A percentile compares a stretch with the other conserved stretches of the same genome.
phyloP scores from a whole-genome alignment of 257 asterid species.

The Solanum pennellii region DNA sequence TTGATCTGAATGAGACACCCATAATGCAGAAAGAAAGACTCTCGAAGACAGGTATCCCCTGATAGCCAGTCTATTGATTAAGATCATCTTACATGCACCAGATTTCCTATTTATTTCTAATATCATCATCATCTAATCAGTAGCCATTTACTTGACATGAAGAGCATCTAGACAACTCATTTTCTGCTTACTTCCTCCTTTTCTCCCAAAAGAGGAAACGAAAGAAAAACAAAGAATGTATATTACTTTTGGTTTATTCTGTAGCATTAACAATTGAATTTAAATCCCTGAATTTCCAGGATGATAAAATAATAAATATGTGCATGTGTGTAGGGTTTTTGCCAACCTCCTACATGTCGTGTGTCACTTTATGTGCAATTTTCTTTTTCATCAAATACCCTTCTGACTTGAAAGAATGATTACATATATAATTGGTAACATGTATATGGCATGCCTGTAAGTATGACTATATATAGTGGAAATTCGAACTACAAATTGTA shows the following conservation, averaged over 20 bases:
- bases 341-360: not conserved
- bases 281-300: not conserved
- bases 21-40: conserved; percentile 34
- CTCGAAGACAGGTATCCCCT: conserved; percentile 48
- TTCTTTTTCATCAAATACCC: not conserved
- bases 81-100: not conserved
- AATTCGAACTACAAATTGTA: not conserved
- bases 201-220: not conserved
- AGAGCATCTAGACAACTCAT: not conserved
- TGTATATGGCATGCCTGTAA: not conserved
- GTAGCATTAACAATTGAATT: not conserved
- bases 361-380: not conserved
- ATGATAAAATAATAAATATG: not conserved
- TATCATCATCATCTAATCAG: not conserved
- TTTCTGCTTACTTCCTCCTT: not conserved
- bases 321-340: not conserved
- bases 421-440: not conserved
- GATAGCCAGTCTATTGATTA: not conserved
- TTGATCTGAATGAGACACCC: conserved; percentile 73
- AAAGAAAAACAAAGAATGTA: not conserved
- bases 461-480: not conserved
- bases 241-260: not conserved
- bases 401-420: not conserved
- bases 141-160: not conserved
- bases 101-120: not conserved